Evolutionary conservation across 805 yeast genomes (phyloP).

Genomic region (Ogataea methylovora): DNA sequence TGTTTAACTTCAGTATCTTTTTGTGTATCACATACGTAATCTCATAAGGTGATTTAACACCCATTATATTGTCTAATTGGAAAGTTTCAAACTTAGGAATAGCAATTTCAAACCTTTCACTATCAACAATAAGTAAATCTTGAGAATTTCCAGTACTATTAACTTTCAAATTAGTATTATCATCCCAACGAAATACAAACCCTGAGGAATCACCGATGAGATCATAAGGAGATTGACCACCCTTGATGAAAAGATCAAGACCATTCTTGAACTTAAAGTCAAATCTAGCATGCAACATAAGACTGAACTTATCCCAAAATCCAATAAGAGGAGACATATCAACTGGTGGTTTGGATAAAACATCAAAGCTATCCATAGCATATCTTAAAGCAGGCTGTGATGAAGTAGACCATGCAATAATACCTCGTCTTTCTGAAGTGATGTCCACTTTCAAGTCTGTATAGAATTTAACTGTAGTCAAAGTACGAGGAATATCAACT

Average conservation of each 20-base stretch:
- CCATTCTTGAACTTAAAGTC: slow-evolving; percentile 40
- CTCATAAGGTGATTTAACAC: slow-evolving; percentile 15
- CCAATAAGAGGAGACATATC: slow-evolving; percentile 61
- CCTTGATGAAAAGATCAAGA: slow-evolving; percentile 55
- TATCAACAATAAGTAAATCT: slow-evolving; percentile 45
- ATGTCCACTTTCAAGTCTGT: slow-evolving; percentile 41
- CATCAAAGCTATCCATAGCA: slow-evolving; percentile 59
- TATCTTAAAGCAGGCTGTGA: slow-evolving; percentile 53
- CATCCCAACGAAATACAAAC: slow-evolving; percentile 57
- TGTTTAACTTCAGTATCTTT: slow-evolving; percentile 52
- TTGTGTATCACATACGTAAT: slow-evolving; percentile 35
- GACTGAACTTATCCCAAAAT: slow-evolving; percentile 63
- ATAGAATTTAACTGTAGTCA: slow-evolving; percentile 54
- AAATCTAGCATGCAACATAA: slow-evolving; percentile 46
- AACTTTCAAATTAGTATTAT: slow-evolving; percentile 40
- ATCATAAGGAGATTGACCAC: slow-evolving; percentile 52
- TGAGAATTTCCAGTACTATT: slow-evolving; percentile 43
- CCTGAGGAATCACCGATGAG: slow-evolving; percentile 54
- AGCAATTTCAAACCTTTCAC: slow-evolving; percentile 49
- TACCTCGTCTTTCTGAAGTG: slow-evolving; percentile 38
- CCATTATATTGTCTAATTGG: slow-evolving; percentile 18
- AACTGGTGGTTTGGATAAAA: slow-evolving; percentile 60
- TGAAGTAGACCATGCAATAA: slow-evolving; percentile 58
- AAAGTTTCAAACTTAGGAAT: slow-evolving; percentile 40
- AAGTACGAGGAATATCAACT: slow-evolving; percentile 49